Evolutionary conservation across 495 filamentous ascomycete species (phyloP), one percentile per base, ranked within the genome.

Genomic region (Penicillium turbatum): DNA sequence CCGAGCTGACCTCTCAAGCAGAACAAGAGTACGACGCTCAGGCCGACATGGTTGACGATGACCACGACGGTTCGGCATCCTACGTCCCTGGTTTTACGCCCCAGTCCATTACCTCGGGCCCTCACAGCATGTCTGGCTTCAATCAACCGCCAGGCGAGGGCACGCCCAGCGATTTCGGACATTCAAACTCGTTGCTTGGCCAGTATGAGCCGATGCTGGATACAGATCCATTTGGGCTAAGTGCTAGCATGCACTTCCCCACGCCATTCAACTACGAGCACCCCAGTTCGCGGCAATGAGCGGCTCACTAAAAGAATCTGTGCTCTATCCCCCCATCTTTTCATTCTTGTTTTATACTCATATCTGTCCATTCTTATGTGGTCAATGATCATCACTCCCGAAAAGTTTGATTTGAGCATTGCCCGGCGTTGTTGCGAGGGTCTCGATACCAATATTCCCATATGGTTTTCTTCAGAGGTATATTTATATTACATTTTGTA

Each of bases 1-100:
- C 19, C 32, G 29, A 24, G 45, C 36, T 55, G 29, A 48, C 26
- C 7, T 85, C 10, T 24, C 27, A 80, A 27, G 30, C 81, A 98
- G 93, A 97, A 79, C 92, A 96, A 81, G 93, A 98, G 79, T 97
- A 97, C 78, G 93, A 98, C 72, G 90, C 93, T 50, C 88, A 93
- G 78, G 85, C 88, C 64, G 91, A 96, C 59, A 88, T 96, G 81
- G 83, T 93, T 67, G 92, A 97, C 67, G 92, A 96, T 30, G 84
- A 86, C 51, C 76, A 82, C 54, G 83, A 87, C 51, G 82, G 83
- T n/a, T 80, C 84, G 24, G 79, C 86, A 24, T 84, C 87, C 3
- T 91, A 86, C 60, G 80, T 87, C 26, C 69, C 79, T 15, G 67
- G 75, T 11, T 84, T 82, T 66, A 77, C 75, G 38, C 68, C 72